phyloP scores from a whole-genome alignment of 75 land plant species.

The Cunninghamia lanceolata region DNA sequence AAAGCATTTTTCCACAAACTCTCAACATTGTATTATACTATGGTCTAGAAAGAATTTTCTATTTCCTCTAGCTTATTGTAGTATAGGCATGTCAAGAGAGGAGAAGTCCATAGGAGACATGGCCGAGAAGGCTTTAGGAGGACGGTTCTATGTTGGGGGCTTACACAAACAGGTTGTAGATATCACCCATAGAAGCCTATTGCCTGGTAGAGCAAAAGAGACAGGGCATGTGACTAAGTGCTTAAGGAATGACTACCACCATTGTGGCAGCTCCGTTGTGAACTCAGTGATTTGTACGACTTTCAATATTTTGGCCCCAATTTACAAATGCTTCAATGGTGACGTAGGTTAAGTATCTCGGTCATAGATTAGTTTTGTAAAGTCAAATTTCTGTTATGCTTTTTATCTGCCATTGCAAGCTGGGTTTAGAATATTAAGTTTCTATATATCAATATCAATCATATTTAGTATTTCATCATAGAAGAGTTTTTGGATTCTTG shows the following conservation, averaged over 20 bases:
- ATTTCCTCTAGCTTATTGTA: neutral
- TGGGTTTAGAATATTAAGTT: too few relatives aligned
- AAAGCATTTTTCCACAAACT: too few relatives aligned
- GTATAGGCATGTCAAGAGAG: neutral
- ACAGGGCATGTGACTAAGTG: neutral
- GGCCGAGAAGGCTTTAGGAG: too few relatives aligned
- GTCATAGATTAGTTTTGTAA: neutral
- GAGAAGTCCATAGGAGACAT: too few relatives aligned
- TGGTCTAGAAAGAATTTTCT: neutral
- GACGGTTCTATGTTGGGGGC: too few relatives aligned
- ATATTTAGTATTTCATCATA: too few relatives aligned
- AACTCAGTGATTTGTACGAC: neutral
- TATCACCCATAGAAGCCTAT: neutral
- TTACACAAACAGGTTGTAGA: neutral
- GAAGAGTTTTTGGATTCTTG: too few relatives aligned
- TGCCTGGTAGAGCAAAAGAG: neutral
- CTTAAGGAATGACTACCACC: neutral
- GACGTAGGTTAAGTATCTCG: neutral
- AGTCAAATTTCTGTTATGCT: too few relatives aligned
- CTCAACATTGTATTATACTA: neutral
- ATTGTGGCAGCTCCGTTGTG: neutral
- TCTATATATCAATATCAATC: too few relatives aligned
- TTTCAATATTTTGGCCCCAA: too few relatives aligned
- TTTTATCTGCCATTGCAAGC: too few relatives aligned
- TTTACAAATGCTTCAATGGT: neutral